phyloP scores from a whole-genome alignment of 2,329 filamentous ascomycete species.

The Colletotrichum sansevieriae region DNA sequence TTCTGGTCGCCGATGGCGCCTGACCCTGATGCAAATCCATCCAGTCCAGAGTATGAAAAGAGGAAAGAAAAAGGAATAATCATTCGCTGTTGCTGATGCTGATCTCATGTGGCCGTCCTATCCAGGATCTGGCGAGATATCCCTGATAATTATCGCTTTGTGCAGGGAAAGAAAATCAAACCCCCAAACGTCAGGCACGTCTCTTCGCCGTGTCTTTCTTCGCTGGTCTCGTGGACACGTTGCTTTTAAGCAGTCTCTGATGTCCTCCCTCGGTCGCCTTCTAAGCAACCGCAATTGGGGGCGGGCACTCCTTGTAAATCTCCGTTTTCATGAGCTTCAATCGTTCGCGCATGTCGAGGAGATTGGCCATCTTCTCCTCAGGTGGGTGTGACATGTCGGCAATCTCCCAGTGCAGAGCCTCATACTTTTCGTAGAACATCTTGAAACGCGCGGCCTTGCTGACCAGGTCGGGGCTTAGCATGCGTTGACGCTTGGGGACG shows the following conservation, averaged over 20 bases:
- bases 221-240: conserved; percentile 20
- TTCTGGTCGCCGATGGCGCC: conserved; percentile 34
- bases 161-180: conserved; percentile 28
- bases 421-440: conserved; percentile 68
- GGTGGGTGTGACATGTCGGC: conserved; percentile 63
- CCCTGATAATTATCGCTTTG: conserved; percentile 35
- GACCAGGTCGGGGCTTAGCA: conserved; percentile 62
- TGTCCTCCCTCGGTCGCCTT: conserved; percentile 1
- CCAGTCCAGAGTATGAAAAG: conserved; percentile 11
- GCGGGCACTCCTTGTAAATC: conserved; percentile 64
- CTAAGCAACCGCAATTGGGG: conserved; percentile 43
- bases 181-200: conserved; percentile 10
- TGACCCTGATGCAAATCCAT: conserved; percentile 35
- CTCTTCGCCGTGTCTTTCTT: conserved; percentile 15
- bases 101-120: conserved; percentile 37
- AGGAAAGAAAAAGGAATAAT: conserved; percentile 15
- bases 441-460: conserved; percentile 69
- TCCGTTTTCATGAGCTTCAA: conserved; percentile 70
- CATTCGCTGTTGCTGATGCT: conserved; percentile 42
- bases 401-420: conserved; percentile 68
- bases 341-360: conserved; percentile 67
- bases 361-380: conserved; percentile 61
- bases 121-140: conserved; percentile 36
- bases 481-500: conserved; percentile 54
- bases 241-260: conserved; percentile 5